Base-by-base conservation (phyloP, 148 eudicot species). In the Dysphania ambrosioides region DNA sequence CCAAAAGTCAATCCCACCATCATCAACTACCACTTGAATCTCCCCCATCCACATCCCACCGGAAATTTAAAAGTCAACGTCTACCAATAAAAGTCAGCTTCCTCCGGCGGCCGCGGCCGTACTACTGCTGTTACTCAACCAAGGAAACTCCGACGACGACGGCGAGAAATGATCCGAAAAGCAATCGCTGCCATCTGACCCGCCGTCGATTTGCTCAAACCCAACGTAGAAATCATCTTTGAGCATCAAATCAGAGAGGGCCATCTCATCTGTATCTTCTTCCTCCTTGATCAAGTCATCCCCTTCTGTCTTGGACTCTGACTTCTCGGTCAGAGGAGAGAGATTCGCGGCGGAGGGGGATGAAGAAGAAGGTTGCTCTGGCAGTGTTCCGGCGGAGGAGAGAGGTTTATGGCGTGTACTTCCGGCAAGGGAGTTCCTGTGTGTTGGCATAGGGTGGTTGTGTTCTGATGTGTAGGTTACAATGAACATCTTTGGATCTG, bases 401-500 rank as follows among this genome's bases (percentile, higher is more conserved):
- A 69, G 73, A 3, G 84, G 67, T 82, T 91, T 91, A 66, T 82
- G 86, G 40, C 98, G 97, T 59, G 94, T 89, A 72, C 88, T 85
- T 9, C 94, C 98, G 79, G 97, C 91, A 78, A 91, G 87, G 0
- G 97, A 88, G 77, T 91, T 89, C 68, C 92, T 82, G 83, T 91
- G 94, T 19, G 88, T 87, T 1, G 98, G 98, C 80, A 89, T 86
- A 1, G 94, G 92, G 81, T 89, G 98, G 72, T 83, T 88, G 86
- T 93, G 98, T 32, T 93, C 98, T 5, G 82, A 87, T 10, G 97
- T 93, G 88, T 91, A 93, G 35, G 98, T 91, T 40, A 93, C 86
- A 8, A 93, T 88, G 81, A 93, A 93, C 91, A 85, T 88, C 72
- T 81, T 83, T 34, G 98, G 97, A 83, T 91, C 91, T 82, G 90